Evolutionary conservation across 352 stramenopile genomes (phyloP).

Genomic region (Lagenidium sp.): DNA sequence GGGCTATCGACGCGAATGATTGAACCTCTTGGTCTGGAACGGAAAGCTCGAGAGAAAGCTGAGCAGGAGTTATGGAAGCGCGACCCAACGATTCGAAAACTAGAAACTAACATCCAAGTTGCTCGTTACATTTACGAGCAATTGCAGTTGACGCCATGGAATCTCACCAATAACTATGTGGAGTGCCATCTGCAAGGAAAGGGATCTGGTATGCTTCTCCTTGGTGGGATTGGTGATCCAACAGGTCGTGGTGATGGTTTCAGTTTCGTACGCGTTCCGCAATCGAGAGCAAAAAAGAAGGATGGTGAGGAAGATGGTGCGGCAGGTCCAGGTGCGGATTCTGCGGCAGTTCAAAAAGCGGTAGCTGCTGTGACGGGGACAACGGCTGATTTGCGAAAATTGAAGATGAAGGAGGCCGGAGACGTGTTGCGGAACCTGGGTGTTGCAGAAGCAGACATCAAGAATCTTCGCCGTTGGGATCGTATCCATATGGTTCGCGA

Average conservation of each 20-base stretch:
- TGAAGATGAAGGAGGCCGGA: slow-evolving; percentile 83
- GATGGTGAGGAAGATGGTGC: slow-evolving; percentile 55
- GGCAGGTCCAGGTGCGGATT: slow-evolving; percentile 29
- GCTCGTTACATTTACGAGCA: slow-evolving; percentile 76
- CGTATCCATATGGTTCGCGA: slow-evolving; percentile 76
- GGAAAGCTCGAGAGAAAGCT: slow-evolving; percentile 42
- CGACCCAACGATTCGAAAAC: slow-evolving; percentile 54
- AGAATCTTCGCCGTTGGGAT: slow-evolving; percentile 76
- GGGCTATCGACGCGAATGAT: slow-evolving; percentile 38
- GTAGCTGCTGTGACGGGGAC: slow-evolving; percentile 74
- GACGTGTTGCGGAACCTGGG: slow-evolving; percentile 74
- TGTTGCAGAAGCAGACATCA: slow-evolving; percentile 71
- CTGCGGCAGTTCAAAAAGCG: slow-evolving; percentile 62
- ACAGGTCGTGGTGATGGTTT: slow-evolving; percentile 79
- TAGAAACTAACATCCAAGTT: slow-evolving; percentile 76
- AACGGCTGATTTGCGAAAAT: slow-evolving; percentile 74
- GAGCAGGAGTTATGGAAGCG: slow-evolving; percentile 66
- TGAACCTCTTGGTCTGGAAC: slow-evolving; percentile 35
- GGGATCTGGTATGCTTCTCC: slow-evolving; percentile 69
- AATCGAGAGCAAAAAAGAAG: slow-evolving; percentile 77
- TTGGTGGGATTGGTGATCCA: slow-evolving; percentile 75
- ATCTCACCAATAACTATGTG: slow-evolving; percentile 81
- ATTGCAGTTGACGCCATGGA: slow-evolving; percentile 76
- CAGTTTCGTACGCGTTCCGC: slow-evolving; percentile 71
- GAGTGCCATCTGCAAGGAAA: slow-evolving; percentile 82